These are phyloP conservation scores for Skeletonema costatum DNA, from an alignment of 108 stramenopile genomes.

Conservation along the genomic window DNA sequence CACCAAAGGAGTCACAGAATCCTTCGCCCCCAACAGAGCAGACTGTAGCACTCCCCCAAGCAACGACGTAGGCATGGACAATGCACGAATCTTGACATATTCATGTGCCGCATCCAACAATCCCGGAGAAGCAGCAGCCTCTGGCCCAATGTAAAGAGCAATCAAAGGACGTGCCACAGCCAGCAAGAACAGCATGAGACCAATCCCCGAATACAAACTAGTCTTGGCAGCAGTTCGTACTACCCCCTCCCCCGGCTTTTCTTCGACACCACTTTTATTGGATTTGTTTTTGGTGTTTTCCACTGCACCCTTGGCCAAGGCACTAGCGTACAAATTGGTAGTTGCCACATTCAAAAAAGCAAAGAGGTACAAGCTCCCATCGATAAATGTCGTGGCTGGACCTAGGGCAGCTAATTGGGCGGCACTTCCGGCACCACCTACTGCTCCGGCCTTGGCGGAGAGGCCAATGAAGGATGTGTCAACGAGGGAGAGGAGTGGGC, in stretches of 20 bases:
- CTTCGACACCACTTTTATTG: constrained; percentile 15
- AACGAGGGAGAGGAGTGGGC: constrained; percentile 78
- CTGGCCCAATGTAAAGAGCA: constrained; percentile 79
- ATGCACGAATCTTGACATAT: constrained; percentile 83
- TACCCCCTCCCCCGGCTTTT: constrained; percentile 61
- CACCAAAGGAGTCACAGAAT: constrained; percentile 82
- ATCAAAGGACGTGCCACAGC: constrained; percentile 67
- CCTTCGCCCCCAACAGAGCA: constrained; percentile 81
- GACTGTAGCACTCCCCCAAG: constrained; percentile 83
- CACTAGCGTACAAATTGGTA: constrained; percentile 84
- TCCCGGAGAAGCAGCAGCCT: constrained; percentile 64
- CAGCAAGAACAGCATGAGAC: constrained; percentile 67
- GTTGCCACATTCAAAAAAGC: constrained; percentile 90
- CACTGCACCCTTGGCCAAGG: constrained; percentile 45
- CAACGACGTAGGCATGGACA: constrained; percentile 84
- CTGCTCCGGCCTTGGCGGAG: constrained; percentile 44
- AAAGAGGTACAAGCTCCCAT: constrained; percentile 86
- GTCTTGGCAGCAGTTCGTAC: constrained; percentile 74
- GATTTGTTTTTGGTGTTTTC: constrained; percentile 43
- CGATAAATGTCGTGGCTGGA: constrained; percentile 87
- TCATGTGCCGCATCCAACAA: constrained; percentile 76
- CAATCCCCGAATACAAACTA: constrained; percentile 70
- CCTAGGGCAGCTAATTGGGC: constrained; percentile 56
- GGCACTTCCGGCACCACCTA: constrained; percentile 55
- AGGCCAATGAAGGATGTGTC: constrained; percentile 89